Evolutionary conservation across 495 filamentous ascomycete genomes (phyloP).

Genomic region (Aspergillus sclerotiicarbonarius): DNA sequence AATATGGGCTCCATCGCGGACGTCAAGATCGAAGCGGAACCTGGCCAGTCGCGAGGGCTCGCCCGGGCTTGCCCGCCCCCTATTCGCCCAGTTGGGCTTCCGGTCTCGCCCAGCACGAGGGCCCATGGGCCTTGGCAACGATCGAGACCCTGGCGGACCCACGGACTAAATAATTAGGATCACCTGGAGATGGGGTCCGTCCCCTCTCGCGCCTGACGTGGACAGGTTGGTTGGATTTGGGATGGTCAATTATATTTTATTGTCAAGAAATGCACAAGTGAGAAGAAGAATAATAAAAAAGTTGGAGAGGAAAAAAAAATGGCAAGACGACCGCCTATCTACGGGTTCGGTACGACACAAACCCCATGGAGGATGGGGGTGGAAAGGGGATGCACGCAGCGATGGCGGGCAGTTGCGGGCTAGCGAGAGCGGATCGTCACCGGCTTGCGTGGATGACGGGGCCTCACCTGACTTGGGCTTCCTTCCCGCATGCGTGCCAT

Average conservation of each 20-base stretch:
- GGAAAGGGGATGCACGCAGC: not conserved
- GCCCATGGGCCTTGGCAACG: conserved; percentile 17
- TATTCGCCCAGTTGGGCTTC: not conserved
- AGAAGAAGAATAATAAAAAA: not conserved
- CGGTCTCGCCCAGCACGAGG: conserved; percentile 10
- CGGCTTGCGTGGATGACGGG: conserved; percentile 31
- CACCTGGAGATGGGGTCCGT: conserved; percentile 11
- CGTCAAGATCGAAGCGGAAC: not conserved
- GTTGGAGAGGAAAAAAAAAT: conserved; percentile 1
- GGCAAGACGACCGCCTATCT: too few relatives aligned
- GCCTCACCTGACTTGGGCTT: conserved; percentile 17
- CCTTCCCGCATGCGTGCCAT: conserved; percentile 20
- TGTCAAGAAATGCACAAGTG: too few relatives aligned
- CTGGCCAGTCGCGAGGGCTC: not conserved
- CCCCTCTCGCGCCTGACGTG: not conserved
- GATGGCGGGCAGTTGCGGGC: not conserved
- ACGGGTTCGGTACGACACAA: too few relatives aligned
- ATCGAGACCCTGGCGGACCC: conserved; percentile 24
- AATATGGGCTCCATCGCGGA: not conserved
- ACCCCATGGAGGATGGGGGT: not conserved
- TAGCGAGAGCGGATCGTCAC: conserved; percentile 19
- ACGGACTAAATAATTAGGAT: conserved; percentile 14
- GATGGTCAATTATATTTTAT: too few relatives aligned
- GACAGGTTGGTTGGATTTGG: too few relatives aligned
- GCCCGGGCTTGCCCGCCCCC: not conserved